Conservation (phyloP, 1,284 basidiomycete species). For the Ceratobasidium papillatum region DNA sequence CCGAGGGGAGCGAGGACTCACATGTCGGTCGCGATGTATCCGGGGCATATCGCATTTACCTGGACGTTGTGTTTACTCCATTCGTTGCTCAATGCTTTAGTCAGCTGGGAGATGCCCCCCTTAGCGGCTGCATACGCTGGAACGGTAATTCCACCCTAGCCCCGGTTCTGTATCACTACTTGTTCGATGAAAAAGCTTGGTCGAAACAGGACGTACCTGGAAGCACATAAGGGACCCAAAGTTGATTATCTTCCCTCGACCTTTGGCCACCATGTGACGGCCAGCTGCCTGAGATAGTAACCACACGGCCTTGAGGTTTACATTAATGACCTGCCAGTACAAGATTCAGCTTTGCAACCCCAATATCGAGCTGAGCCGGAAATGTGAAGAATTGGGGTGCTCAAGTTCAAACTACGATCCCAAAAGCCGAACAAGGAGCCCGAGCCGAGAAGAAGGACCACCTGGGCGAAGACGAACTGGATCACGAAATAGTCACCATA, state of each 20-base stretch:
- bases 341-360: conserved; percentile 3
- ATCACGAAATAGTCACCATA: conserved; percentile 52
- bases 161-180: background rate
- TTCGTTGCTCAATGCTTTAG: conserved; percentile 78
- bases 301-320: conserved; percentile 83
- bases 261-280: conserved; percentile 77
- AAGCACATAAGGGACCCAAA: conserved; percentile 81
- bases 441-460: background rate
- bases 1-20: conserved; percentile 52
- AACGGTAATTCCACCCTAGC: conserved; percentile 72
- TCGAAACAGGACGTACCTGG: conserved; percentile 55
- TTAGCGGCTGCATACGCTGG: conserved; percentile 91
- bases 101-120: conserved; percentile 84
- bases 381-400: conserved; percentile 30
- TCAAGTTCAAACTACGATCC: conserved; percentile 13
- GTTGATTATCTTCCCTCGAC: conserved; percentile 82
- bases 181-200: background rate
- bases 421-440: background rate
- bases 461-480: background rate
- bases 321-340: conserved; percentile 67
- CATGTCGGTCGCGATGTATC: conserved; percentile 93
- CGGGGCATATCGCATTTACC: conserved; percentile 90
- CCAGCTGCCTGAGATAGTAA: conserved; percentile 80
- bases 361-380: conserved; percentile 15
- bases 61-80: conserved; percentile 86